Base-by-base conservation (phyloP, 73 alveolate genomes). In the Chromera velia region DNA sequence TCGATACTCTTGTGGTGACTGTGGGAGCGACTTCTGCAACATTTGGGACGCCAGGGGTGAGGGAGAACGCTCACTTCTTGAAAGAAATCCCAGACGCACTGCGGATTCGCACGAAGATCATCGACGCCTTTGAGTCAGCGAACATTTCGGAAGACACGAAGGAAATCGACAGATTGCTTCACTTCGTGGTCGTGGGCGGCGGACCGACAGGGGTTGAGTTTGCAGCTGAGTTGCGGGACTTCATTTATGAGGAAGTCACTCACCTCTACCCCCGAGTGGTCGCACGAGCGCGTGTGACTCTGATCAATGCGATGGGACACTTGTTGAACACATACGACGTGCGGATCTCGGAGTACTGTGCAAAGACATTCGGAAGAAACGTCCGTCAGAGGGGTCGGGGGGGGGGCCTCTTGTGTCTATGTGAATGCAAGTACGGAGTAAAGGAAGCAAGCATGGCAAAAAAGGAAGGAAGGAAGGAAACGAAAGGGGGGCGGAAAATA, bases 81-180 rank as follows among this genome's bases (percentile, higher is more conserved):
- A 78, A 78, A 78, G 47, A 68, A 45, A 68, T 78, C 72, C 73
- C 67, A 32, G 85, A 78, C 46, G 85, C 85, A 34, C 71, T 77
- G 13, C 70, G 85, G 33, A 18, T 78, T 32, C 72, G 85, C 10
- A 67, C 45, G 33, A 72, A 34, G n/a, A 78, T 78, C 32, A 66
- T 72, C 9, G 70, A 67, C 72, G 46, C 45, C 72, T 78, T 78
- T n/a, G 85, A 78, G 34, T n/a, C n/a, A n/a, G n/a, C n/a, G n/a
- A n/a, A n/a, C n/a, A n/a, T n/a, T n/a, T n/a, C n/a, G n/a, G n/a
- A n/a, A n/a, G n/a, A n/a, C n/a, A n/a, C n/a, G n/a, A n/a, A 70
- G 28, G 76, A 70, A 17, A 70, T 7, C 28, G 29, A 70, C 28
- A 1, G 76, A 27, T 49, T 70, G 1, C 76, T 70, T 30, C 33